These are phyloP conservation scores for Globisporangium nagaii DNA, from an alignment of 352 stramenopile species.

Conservation along the genomic window DNA sequence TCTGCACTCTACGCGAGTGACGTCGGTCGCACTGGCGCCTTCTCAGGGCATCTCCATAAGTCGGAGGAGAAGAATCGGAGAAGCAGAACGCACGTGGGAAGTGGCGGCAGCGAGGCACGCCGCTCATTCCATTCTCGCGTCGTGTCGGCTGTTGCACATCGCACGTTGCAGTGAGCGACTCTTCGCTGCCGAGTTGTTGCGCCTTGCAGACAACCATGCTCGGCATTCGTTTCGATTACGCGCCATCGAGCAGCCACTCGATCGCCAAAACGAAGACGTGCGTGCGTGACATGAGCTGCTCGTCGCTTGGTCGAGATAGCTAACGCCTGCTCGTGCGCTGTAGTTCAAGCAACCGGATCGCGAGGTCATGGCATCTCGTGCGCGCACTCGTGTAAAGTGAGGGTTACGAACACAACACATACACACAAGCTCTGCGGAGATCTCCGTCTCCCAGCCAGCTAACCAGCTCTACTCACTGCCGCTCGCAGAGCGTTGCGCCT, in stretches of 20 bases:
- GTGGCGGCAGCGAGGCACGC: not conserved
- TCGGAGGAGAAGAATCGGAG: not conserved
- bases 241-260: not conserved
- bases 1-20: not conserved
- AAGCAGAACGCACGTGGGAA: slow-evolving; percentile 1
- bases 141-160: not conserved
- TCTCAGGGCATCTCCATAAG: too few species aligned
- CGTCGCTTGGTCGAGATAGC: not conserved
- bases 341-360: not conserved
- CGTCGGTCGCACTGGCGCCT: not conserved
- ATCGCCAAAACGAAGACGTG: not conserved
- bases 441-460: too few species aligned
- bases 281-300: slow-evolving; percentile 1
- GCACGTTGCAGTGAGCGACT: slow-evolving; percentile 3
- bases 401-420: too few species aligned
- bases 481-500: too few species aligned
- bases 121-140: too few species aligned
- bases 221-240: slow-evolving; percentile 2
- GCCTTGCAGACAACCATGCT: too few species aligned
- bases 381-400: too few species aligned
- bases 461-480: too few species aligned
- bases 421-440: too few species aligned
- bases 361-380: too few species aligned
- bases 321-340: not conserved
- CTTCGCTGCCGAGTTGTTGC: not conserved